A percentile compares a stretch with the other conserved stretches of the same genome.
phyloP scores from a whole-genome alignment of 805 yeast species.

The Lachancea cidri region DNA sequence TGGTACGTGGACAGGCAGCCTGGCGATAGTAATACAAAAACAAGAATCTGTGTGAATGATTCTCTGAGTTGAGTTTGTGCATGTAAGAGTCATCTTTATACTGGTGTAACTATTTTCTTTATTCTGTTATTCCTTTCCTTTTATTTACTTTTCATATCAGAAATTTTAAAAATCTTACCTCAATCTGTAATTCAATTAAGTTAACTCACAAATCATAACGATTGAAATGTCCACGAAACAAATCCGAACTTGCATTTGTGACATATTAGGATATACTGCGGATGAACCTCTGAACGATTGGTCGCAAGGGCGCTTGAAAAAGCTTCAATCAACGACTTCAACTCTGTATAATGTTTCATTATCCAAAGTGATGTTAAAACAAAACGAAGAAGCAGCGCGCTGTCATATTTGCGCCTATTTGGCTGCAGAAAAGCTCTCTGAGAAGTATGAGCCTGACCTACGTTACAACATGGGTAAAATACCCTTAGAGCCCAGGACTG shows the following conservation, averaged over 20 bases:
- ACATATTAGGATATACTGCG: constrained; percentile 21
- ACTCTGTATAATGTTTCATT: constrained; percentile 46
- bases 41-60: too few species aligned
- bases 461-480: constrained; percentile 46
- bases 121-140: too few species aligned
- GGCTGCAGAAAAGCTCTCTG: constrained; percentile 47
- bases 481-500: constrained; percentile 49
- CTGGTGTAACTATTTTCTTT: too few species aligned
- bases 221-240: constrained; percentile 29
- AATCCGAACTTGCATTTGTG: constrained; percentile 24
- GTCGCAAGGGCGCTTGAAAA: constrained; percentile 24
- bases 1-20: too few species aligned
- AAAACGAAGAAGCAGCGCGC: constrained; percentile 58
- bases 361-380: constrained; percentile 46
- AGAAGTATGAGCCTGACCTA: constrained; percentile 39
- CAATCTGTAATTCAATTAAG: too few species aligned
- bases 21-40: too few species aligned
- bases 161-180: too few species aligned
- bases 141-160: too few species aligned
- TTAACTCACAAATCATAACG: too few species aligned
- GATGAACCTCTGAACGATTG: constrained; percentile 18
- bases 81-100: too few species aligned
- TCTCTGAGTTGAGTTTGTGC: too few species aligned
- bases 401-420: constrained; percentile 62
- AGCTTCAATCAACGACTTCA: constrained; percentile 25